Evolutionary conservation across 2,329 filamentous ascomycete species (phyloP).

Genomic region (Xylaria arbuscula): DNA sequence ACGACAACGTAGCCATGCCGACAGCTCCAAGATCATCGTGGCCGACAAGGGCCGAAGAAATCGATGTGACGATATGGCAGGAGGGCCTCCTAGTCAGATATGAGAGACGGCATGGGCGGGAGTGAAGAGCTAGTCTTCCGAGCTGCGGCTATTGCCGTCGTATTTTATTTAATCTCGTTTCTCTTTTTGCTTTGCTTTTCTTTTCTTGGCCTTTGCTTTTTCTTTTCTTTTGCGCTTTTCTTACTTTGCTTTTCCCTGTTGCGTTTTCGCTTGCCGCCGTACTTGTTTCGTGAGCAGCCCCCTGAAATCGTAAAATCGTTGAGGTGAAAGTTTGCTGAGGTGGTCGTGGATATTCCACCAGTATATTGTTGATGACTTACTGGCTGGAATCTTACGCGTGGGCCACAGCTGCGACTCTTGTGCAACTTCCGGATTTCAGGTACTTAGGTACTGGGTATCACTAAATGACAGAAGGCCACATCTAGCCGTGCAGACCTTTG

Average conservation of each 20-base stretch:
- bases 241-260: background rate
- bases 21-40: constrained; percentile 46
- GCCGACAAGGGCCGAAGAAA: constrained; percentile 16
- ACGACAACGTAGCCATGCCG: constrained; percentile 58
- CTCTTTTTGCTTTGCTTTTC: background rate
- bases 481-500: background rate
- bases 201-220: background rate
- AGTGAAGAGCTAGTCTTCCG: background rate
- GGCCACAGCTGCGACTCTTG: too few relatives aligned
- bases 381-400: background rate
- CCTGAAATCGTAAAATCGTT: background rate
- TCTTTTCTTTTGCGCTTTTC: background rate
- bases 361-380: background rate
- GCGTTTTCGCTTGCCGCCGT: background rate
- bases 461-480: background rate
- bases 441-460: background rate
- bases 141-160: background rate
- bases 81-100: background rate
- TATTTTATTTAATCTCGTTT: background rate
- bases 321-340: background rate
- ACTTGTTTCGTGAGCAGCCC: too few relatives aligned
- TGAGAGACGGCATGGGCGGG: constrained; percentile 13
- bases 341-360: background rate
- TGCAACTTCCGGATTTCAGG: background rate
- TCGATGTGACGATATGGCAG: constrained; percentile 5